A percentile compares a stretch with the other conserved stretches of the same genome.
phyloP scores from a whole-genome alignment of 257 asterid genomes.

The Plectranthus barbatus region DNA sequence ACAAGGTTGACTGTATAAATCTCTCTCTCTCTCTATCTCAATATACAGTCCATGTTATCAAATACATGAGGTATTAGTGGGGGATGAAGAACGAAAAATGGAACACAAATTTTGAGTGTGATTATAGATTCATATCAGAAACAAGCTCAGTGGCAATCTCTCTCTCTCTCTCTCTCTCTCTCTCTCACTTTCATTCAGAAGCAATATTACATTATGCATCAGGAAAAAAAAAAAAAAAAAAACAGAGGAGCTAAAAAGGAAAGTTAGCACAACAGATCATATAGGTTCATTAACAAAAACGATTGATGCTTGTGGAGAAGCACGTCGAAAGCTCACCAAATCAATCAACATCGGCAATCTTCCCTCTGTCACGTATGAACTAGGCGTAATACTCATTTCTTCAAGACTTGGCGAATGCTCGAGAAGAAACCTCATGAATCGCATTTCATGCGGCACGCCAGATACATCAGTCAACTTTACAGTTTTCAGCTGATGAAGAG shows the following conservation, averaged over 20 bases:
- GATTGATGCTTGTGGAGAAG: slow-evolving; percentile 69
- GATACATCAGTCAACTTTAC: slow-evolving; percentile 53
- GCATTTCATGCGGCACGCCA: slow-evolving; percentile 60
- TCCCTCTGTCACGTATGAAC: slow-evolving; percentile 31
- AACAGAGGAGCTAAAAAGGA: no score
- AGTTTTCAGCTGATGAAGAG: slow-evolving; percentile 33
- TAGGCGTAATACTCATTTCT: slow-evolving; percentile 48
- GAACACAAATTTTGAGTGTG: no score
- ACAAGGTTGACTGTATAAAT: no score
- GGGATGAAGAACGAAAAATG: no score
- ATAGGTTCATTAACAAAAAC: slow-evolving; percentile 36
- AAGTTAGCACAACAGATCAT: neutral
- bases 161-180: no score
- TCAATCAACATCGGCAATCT: slow-evolving; percentile 52
- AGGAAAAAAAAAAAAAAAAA: neutral
- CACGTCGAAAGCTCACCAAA: slow-evolving; percentile 63
- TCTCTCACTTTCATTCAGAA: neutral
- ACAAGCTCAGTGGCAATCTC: no score
- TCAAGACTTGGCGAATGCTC: slow-evolving; percentile 58
- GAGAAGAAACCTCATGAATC: slow-evolving; percentile 61
- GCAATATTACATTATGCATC: neutral
- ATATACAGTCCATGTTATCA: no score
- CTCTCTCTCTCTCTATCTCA: no score
- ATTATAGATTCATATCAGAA: no score
- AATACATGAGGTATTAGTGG: no score